Conservation (phyloP, 257 asterid species). For the Solanum paucissectum region DNA sequence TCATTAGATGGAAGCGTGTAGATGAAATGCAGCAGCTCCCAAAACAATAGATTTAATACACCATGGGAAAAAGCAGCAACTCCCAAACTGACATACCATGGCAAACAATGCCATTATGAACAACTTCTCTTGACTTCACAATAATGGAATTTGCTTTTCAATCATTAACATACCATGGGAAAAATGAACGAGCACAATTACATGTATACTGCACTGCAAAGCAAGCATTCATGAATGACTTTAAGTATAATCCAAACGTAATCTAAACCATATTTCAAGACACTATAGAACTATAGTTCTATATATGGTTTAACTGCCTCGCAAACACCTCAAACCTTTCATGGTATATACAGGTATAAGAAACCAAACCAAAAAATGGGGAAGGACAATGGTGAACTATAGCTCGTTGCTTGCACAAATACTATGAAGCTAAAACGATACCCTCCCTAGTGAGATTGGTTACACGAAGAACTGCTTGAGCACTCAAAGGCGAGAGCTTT, state of each 20-base stretch:
- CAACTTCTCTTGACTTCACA: not conserved
- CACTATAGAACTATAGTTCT: constrained; percentile 18
- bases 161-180: not conserved
- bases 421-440: constrained; percentile 44
- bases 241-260: not conserved
- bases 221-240: not conserved
- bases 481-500: constrained; percentile 75
- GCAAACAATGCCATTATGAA: not conserved
- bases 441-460: constrained; percentile 60
- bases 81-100: not conserved
- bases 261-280: constrained; percentile 8
- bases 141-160: not conserved
- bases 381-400: constrained; percentile 17
- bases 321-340: constrained; percentile 36
- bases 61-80: not conserved
- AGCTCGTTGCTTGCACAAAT: constrained; percentile 2
- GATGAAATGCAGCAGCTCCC: not conserved
- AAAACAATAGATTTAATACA: not conserved
- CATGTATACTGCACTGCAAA: not conserved
- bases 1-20: not conserved
- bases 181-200: not conserved
- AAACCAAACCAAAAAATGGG: constrained; percentile 15
- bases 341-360: constrained; percentile 57
- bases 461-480: constrained; percentile 90
- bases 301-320: constrained; percentile 19